Evolutionary conservation across 192 early-diverging fungal genomes (phyloP), one percentile per base, ranked within the genome.

Genomic region (Podila horticola): DNA sequence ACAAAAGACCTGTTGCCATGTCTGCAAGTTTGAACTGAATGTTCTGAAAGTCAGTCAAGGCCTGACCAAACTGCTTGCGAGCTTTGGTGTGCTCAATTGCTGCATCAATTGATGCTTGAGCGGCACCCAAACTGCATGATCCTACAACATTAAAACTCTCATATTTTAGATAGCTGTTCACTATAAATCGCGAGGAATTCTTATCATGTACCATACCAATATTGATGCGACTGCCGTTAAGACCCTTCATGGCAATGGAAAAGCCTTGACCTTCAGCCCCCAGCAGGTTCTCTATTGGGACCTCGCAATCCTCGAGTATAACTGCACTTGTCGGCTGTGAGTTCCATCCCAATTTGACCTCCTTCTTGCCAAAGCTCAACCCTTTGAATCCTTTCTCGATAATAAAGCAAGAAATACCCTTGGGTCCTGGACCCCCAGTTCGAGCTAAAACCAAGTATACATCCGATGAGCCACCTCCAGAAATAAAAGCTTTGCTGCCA

Each of bases 401-500:
- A 31, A 89, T 59, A 29, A 90, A 82, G 74, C 84, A 83, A 8
- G 87, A 85, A 58, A 90, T 86, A 26, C 89, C 89, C 64, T 86
- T 88, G 50, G 89, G 64, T 26, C 87, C 87, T n/a, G 79, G 26
- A 8, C 74, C 84, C n/a, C 89, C 89, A 5, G 89, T 90, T 19
- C 89, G 84, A 30, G 83, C 84, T 88, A 90, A 88, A 62, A 90
- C 82, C n/a, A 90, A 50, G 70, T 90, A 90, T 34, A 88, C 71
- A 55, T 90, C 88, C 9, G 88, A 86, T 0, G 50, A 38, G 13
- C 76, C 76, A 58, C 76, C 76, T 30, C 76, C 76, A n/a, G 97
- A 96, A 74, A 96, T 98, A 93, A 96, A 98, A 49, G 94, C 97
- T 86, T 95, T 95, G 57, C 86, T 83, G 28, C 93, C 94, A 75